A percentile compares a stretch with the other conserved stretches of the same genome.
phyloP scores from a whole-genome alignment of 2,329 filamentous ascomycete genomes.

The Fusarium sp. region DNA sequence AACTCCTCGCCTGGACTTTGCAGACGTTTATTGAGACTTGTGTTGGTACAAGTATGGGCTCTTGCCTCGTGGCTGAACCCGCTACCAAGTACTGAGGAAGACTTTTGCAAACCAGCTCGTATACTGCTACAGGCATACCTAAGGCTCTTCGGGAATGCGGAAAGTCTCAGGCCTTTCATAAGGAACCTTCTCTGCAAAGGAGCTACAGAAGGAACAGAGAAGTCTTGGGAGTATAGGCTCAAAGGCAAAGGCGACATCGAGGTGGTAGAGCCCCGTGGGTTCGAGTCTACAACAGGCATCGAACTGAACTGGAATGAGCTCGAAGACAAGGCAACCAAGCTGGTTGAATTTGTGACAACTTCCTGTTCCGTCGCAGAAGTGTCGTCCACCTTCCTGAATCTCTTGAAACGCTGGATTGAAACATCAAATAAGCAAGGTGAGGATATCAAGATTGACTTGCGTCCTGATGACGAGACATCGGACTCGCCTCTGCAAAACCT shows the following conservation, averaged over 20 bases:
- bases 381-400: slow-evolving; percentile 69
- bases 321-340: slow-evolving; percentile 60
- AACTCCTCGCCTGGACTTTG: slow-evolving; percentile 76
- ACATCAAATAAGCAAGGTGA: slow-evolving; percentile 46
- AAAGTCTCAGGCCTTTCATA: slow-evolving; percentile 63
- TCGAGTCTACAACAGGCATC: slow-evolving; percentile 20
- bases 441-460: slow-evolving; percentile 47
- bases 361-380: slow-evolving; percentile 67
- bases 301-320: slow-evolving; percentile 59
- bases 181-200: slow-evolving; percentile 69
- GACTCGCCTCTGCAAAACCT: slow-evolving; percentile 63
- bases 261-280: slow-evolving; percentile 55
- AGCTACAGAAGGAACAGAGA: slow-evolving; percentile 48
- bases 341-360: slow-evolving; percentile 64
- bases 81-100: slow-evolving; percentile 51
- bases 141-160: slow-evolving; percentile 65
- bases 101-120: slow-evolving; percentile 60
- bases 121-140: slow-evolving; percentile 69
- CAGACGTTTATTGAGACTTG: slow-evolving; percentile 68
- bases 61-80: slow-evolving; percentile 65
- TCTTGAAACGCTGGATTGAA: slow-evolving; percentile 70
- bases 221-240: slow-evolving; percentile 66
- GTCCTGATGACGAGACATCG: slow-evolving; percentile 46
- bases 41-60: slow-evolving; percentile 73
- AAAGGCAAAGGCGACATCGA: slow-evolving; percentile 64